Percentiles rank a stretch among this genome's conserved stretches.
Conservation (phyloP, 306 rosid species). For the Begonia loranthoides region DNA sequence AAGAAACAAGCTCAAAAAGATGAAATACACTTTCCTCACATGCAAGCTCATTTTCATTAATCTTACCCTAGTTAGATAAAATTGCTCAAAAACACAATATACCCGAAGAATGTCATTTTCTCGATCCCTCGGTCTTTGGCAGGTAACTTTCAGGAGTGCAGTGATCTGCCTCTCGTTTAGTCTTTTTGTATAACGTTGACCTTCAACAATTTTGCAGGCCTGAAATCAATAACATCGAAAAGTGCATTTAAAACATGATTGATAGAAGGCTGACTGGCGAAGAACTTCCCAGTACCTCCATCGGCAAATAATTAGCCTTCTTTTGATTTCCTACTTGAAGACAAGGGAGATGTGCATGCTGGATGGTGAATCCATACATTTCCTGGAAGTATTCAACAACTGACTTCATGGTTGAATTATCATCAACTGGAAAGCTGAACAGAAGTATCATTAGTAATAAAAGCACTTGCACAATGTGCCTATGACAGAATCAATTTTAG, state of each 20-base stretch:
- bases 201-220: conserved; percentile 37
- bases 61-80: conserved; percentile 5
- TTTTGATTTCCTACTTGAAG: conserved; percentile 18
- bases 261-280: neutral
- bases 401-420: conserved; percentile 85
- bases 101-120: conserved; percentile 45
- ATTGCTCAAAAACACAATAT: conserved; percentile 1
- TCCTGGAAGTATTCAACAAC: conserved; percentile 96
- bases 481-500: neutral
- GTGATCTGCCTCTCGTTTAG: conserved; percentile 40
- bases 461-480: too few species aligned
- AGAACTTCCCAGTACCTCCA: conserved; percentile 39
- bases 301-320: conserved; percentile 22
- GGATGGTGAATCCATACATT: conserved; percentile 92
- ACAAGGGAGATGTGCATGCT: conserved; percentile 91
- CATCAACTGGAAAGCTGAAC: conserved; percentile 87
- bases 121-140: conserved; percentile 40
- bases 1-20: conserved; percentile 27
- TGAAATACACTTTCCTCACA: conserved; percentile 25
- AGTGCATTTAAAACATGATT: neutral
- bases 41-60: conserved; percentile 13
- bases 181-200: conserved; percentile 45
- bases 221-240: conserved; percentile 15
- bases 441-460: conserved; percentile 6
- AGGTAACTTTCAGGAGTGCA: conserved; percentile 34